phyloP scores from a whole-genome alignment of 805 yeast genomes.

The Saccharomycopsis malanga region DNA sequence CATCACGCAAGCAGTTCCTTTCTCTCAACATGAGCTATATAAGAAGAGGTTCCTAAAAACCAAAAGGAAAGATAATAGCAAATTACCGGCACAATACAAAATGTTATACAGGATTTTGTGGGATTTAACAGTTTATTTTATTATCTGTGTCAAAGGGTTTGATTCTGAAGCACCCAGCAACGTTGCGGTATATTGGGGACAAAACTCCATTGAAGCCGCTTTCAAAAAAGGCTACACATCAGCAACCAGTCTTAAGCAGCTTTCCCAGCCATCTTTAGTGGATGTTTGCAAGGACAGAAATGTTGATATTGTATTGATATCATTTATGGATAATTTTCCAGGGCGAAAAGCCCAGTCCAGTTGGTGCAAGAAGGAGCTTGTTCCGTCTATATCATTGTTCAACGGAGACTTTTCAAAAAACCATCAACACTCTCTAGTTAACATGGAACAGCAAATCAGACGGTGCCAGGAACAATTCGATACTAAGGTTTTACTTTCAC shows the following conservation, averaged over 20 bases:
- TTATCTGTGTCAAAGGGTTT: background rate
- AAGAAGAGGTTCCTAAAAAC: too few relatives aligned
- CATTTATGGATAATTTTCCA: constrained; percentile 65
- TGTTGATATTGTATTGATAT: constrained; percentile 64
- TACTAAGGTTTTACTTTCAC: constrained; percentile 47
- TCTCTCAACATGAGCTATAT: too few relatives aligned
- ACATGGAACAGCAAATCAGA: constrained; percentile 46
- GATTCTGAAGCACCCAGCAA: background rate
- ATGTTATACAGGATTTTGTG: too few relatives aligned
- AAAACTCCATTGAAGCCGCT: constrained; percentile 48
- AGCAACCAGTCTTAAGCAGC: background rate
- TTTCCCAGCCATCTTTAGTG: constrained; percentile 28
- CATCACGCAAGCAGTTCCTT: too few relatives aligned
- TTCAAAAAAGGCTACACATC: too few relatives aligned
- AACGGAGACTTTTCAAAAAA: constrained; percentile 2
- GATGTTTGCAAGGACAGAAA: constrained; percentile 59
- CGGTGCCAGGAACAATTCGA: constrained; percentile 58
- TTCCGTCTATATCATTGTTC: background rate
- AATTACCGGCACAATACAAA: too few relatives aligned
- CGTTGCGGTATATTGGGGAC: constrained; percentile 85
- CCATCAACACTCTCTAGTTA: background rate
- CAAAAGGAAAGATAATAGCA: too few relatives aligned
- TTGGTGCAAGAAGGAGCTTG: background rate
- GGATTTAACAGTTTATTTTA: background rate
- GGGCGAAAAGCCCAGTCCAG: constrained; percentile 9